Conservation (phyloP, 208 protist species). For the Acanthamoeba lenticulata region DNA sequence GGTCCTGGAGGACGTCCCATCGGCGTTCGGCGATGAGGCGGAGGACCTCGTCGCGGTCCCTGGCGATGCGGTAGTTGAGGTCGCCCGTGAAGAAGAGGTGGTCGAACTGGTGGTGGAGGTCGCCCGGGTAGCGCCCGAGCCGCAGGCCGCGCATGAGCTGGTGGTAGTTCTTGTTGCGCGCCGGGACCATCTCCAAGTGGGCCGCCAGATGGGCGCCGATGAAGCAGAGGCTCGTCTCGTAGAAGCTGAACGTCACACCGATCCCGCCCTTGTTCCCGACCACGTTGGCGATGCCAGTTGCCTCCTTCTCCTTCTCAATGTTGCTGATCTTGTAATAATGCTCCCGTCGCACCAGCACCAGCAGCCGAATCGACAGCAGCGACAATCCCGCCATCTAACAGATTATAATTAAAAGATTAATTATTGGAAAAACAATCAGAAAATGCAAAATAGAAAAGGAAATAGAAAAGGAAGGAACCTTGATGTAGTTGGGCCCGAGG, state of each 20-base stretch:
- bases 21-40: neutral
- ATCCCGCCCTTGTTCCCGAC: conserved; percentile 67
- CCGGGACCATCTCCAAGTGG: neutral
- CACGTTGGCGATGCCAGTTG: conserved; percentile 65
- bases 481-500: conserved; percentile 66
- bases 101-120: conserved; percentile 61
- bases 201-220: conserved; percentile 54
- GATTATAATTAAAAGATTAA: too few species aligned
- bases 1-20: conserved; percentile 6
- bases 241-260: conserved; percentile 27
- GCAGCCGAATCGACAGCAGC: conserved; percentile 34
- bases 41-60: neutral
- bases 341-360: neutral
- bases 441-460: too few species aligned
- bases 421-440: too few species aligned
- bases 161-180: conserved; percentile 59
- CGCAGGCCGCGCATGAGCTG: conserved; percentile 22
- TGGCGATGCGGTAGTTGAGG: conserved; percentile 65
- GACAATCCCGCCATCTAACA: conserved; percentile 46
- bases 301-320: conserved; percentile 41
- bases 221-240: conserved; percentile 65
- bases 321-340: conserved; percentile 41
- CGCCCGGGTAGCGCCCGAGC: neutral
- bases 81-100: conserved; percentile 65
- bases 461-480: neutral